Base-by-base conservation (phyloP, 2,329 filamentous ascomycete genomes). In the Remersonia thermophila region DNA sequence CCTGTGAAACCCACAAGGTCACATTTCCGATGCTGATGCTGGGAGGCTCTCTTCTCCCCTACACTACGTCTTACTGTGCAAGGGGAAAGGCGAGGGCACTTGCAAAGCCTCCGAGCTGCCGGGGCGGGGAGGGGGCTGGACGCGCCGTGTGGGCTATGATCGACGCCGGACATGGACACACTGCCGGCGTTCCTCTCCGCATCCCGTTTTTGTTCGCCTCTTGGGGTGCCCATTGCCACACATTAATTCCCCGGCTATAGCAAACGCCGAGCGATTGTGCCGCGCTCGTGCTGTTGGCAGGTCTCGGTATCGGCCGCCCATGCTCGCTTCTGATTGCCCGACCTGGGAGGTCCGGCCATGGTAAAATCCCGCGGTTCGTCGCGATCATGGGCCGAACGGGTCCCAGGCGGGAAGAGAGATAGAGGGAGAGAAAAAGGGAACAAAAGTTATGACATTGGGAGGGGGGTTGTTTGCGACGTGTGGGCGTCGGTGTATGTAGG, bases 61-160 rank as follows among this genome's bases (percentile, higher is more conserved):
- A 23, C 20, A 23, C 9, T 16, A 30, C 9, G 33, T 8, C 14
- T 29, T 25, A 29, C 12, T 14, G n/a, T n/a, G n/a, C n/a, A n/a
- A n/a, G n/a, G n/a, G n/a, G n/a, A n/a, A n/a, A n/a, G n/a, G n/a
- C n/a, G n/a, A n/a, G n/a, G n/a, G n/a, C n/a, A n/a, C n/a, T n/a
- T n/a, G n/a, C n/a, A n/a, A n/a, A n/a, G n/a, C n/a, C n/a, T n/a
- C n/a, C n/a, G n/a, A n/a, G n/a, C n/a, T n/a, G n/a, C n/a, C n/a
- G n/a, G n/a, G n/a, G n/a, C n/a, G n/a, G n/a, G n/a, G n/a, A n/a
- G n/a, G n/a, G n/a, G n/a, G n/a, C n/a, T n/a, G n/a, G n/a, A n/a
- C n/a, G n/a, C n/a, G n/a, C n/a, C 18, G 17, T 14, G 13, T 18
- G 27, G 15, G 29, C 16, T 25, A 32, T 40, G 38, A 40, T 39